Percentiles rank a stretch among this genome's conserved stretches.
phyloP scores from a whole-genome alignment of 148 eudicot genomes.

The Spergularia marina region DNA sequence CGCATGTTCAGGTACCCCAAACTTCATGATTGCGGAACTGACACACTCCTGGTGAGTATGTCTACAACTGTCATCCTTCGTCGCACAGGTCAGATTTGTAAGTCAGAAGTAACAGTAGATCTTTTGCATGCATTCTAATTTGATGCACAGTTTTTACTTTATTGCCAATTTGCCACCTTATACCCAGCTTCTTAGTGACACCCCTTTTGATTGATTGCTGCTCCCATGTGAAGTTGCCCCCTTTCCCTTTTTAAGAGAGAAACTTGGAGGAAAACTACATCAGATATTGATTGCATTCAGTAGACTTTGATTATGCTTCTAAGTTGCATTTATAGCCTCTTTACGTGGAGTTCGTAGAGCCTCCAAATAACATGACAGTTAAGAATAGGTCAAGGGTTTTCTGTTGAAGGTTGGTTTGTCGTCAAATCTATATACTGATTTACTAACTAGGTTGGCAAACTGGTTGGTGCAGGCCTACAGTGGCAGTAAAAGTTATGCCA shows the following conservation, averaged over 20 bases:
- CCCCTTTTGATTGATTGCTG: slow-evolving; percentile 31
- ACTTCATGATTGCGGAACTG: background rate
- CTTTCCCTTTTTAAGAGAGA: slow-evolving; percentile 9
- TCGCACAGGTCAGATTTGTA: slow-evolving; percentile 4
- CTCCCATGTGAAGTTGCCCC: slow-evolving; percentile 63
- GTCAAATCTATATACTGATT: background rate
- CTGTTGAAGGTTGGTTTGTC: background rate
- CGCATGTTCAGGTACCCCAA: background rate
- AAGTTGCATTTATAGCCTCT: background rate
- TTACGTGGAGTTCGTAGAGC: slow-evolving; percentile 3
- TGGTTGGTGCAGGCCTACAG: slow-evolving; percentile 1
- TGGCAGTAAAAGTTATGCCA: background rate
- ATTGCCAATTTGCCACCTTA: slow-evolving; percentile 27
- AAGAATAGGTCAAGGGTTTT: slow-evolving; percentile 7
- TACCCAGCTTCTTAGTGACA: slow-evolving; percentile 29
- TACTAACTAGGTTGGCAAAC: background rate
- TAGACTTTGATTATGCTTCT: slow-evolving; percentile 1
- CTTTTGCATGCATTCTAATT: background rate
- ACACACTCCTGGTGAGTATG: background rate
- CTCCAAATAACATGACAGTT: slow-evolving; percentile 15
- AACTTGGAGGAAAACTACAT: slow-evolving; percentile 1
- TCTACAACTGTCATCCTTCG: background rate
- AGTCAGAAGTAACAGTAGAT: background rate
- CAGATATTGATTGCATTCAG: slow-evolving; percentile 18
- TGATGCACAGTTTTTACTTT: slow-evolving; percentile 18